Conservation (phyloP, 208 protist species). For the Acanthamoeba healyi region DNA sequence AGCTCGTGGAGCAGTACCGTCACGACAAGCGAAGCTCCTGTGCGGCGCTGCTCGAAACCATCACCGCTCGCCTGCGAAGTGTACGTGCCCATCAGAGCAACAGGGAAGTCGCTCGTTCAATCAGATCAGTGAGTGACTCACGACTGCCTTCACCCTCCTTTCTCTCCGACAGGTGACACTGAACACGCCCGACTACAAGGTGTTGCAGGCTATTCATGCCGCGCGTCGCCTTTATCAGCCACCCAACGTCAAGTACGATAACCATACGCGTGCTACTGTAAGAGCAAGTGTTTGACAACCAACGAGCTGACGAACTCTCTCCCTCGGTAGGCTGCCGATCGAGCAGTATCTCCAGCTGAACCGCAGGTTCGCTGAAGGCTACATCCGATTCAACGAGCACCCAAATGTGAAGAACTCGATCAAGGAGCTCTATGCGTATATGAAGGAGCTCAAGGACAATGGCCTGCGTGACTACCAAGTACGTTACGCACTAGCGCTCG, state of each 20-base stretch:
- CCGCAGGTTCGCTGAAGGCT: constrained; percentile 91
- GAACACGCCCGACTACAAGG: constrained; percentile 93
- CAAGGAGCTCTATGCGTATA: constrained; percentile 92
- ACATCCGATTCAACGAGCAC: constrained; percentile 89
- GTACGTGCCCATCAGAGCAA: too few relatives aligned
- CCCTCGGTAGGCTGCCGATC: constrained; percentile 82
- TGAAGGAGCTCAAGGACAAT: constrained; percentile 77
- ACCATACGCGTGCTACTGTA: too few relatives aligned
- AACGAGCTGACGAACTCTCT: constrained; percentile 4
- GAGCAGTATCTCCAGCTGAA: constrained; percentile 93
- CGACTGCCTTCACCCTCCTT: neutral
- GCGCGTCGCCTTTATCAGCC: constrained; percentile 95
- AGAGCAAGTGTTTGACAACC: neutral
- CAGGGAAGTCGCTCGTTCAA: too few relatives aligned
- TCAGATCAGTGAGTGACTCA: too few relatives aligned
- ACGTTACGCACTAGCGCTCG: too few relatives aligned
- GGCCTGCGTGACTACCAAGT: constrained; percentile 68
- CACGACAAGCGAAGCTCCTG: constrained; percentile 47
- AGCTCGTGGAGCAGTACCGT: constrained; percentile 56
- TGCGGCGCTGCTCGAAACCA: constrained; percentile 16
- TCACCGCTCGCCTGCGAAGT: constrained; percentile 35
- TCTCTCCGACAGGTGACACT: constrained; percentile 70
- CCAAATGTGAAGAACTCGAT: constrained; percentile 90
- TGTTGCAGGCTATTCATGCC: constrained; percentile 93
- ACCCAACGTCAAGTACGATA: constrained; percentile 80